Evolutionary conservation across 1,284 basidiomycete genomes (phyloP).

Genomic region (Apiotrichum brassicae): DNA sequence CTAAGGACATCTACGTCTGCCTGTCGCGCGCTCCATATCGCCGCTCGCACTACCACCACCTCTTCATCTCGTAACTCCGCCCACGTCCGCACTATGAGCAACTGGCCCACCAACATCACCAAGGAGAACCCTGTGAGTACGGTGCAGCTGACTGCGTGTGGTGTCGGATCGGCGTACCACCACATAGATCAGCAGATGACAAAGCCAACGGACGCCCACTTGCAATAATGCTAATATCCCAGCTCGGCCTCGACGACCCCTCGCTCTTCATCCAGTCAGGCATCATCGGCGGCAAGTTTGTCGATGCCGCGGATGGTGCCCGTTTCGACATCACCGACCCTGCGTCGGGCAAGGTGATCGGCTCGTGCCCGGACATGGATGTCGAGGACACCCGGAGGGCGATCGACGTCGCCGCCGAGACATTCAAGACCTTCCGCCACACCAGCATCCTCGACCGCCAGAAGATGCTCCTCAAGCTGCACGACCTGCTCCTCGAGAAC

Average conservation of each 20-base stretch:
- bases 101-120: constrained; percentile 35
- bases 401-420: constrained; percentile 65
- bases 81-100: constrained; percentile 25
- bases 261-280: constrained; percentile 67
- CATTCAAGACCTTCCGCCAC: constrained; percentile 73
- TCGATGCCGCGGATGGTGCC: constrained; percentile 64
- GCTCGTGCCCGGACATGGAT: constrained; percentile 79
- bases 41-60: background rate
- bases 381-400: constrained; percentile 71
- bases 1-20: background rate
- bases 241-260: constrained; percentile 60
- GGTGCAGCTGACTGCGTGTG: too few species aligned
- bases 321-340: constrained; percentile 78
- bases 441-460: constrained; percentile 53
- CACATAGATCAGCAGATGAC: too few species aligned
- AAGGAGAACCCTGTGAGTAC: constrained; percentile 35
- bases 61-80: background rate
- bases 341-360: constrained; percentile 69
- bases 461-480: constrained; percentile 27
- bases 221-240: background rate
- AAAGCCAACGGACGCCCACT: too few species aligned
- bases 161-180: too few species aligned
- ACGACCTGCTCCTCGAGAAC: constrained; percentile 30
- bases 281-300: constrained; percentile 74
- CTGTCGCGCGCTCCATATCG: too few species aligned